phyloP scores from a whole-genome alignment of 495 filamentous ascomycete species.

The Aspergillus sparsus region DNA sequence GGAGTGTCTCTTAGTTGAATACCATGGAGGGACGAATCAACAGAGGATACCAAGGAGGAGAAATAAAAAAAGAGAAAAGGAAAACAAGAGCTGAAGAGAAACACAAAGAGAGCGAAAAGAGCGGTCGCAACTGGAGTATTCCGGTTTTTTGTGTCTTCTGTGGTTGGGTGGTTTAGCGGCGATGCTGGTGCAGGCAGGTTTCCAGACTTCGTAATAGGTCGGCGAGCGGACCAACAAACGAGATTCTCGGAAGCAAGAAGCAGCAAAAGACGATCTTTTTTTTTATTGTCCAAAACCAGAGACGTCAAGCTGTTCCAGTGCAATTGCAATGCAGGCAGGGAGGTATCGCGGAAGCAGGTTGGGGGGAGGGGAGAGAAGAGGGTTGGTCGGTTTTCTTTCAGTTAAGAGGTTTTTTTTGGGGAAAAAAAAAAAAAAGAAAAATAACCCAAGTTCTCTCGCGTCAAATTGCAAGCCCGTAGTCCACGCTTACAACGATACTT shows the following conservation, averaged over 20 bases:
- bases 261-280: constrained; percentile 3
- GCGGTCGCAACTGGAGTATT: constrained; percentile 26
- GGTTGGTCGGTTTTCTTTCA: constrained; percentile 13
- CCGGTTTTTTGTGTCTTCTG: constrained; percentile 22
- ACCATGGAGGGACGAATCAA: constrained; percentile 41
- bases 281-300: constrained; percentile 11
- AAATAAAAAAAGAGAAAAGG: not conserved
- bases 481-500: constrained; percentile 49
- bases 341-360: constrained; percentile 11
- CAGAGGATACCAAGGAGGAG: constrained; percentile 20
- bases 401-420: not conserved
- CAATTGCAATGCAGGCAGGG: constrained; percentile 19
- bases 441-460: constrained; percentile 31
- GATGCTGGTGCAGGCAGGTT: constrained; percentile 17
- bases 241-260: constrained; percentile 14
- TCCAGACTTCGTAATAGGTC: constrained; percentile 9
- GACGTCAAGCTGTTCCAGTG: constrained; percentile 7
- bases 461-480: constrained; percentile 31
- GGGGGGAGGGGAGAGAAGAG: constrained; percentile 13
- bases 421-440: constrained; percentile 23
- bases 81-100: constrained; percentile 32
- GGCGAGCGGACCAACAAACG: constrained; percentile 12
- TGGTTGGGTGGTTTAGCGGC: constrained; percentile 14
- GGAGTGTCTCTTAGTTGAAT: constrained; percentile 46
- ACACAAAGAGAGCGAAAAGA: constrained; percentile 26